A percentile compares a stretch with the other conserved stretches of the same genome.
These are phyloP conservation scores for Xeromyces bisporus DNA, from an alignment of 495 filamentous ascomycete species.

Conservation along the genomic window DNA sequence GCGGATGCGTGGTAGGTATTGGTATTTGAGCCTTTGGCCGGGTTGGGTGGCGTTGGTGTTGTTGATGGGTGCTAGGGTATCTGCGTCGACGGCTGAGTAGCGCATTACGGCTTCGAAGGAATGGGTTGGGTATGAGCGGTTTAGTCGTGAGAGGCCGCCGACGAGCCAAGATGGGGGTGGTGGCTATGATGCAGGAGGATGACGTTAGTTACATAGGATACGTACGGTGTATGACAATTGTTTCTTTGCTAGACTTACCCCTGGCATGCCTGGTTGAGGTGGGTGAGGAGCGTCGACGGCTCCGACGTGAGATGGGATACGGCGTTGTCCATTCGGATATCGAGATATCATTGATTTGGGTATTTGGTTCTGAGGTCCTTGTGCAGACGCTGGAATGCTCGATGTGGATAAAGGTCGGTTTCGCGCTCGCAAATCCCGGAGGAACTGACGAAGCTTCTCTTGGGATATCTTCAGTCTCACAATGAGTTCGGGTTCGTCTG, in stretches of 20 bases:
- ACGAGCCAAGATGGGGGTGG: slow-evolving; percentile 69
- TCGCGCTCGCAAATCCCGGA: slow-evolving; percentile 31
- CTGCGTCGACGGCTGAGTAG: slow-evolving; percentile 54
- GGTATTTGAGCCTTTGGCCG: slow-evolving; percentile 39
- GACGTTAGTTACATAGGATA: too few relatives aligned
- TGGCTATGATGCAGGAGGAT: too few relatives aligned
- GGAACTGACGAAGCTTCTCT: slow-evolving; percentile 39
- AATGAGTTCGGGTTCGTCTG: slow-evolving; percentile 44
- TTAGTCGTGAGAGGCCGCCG: slow-evolving; percentile 44
- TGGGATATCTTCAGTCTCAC: slow-evolving; percentile 57
- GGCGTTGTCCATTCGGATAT: slow-evolving; percentile 9
- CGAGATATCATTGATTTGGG: slow-evolving; percentile 1
- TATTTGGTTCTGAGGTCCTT: slow-evolving; percentile 22
- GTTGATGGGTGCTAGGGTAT: slow-evolving; percentile 38
- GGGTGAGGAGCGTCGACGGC: slow-evolving; percentile 46
- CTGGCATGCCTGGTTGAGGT: slow-evolving; percentile 34
- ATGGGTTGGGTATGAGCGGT: slow-evolving; percentile 51
- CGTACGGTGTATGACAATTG: too few relatives aligned
- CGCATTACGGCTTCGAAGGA: slow-evolving; percentile 78
- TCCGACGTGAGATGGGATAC: slow-evolving; percentile 34
- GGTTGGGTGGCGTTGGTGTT: slow-evolving; percentile 32
- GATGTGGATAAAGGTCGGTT: slow-evolving; percentile 18
- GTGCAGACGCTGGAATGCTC: slow-evolving; percentile 7
- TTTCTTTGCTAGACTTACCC: slow-evolving; percentile 47
- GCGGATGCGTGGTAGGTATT: slow-evolving; percentile 68